Base-by-base conservation (phyloP, 2,329 filamentous ascomycete species). In the Bretziella fagacearum region DNA sequence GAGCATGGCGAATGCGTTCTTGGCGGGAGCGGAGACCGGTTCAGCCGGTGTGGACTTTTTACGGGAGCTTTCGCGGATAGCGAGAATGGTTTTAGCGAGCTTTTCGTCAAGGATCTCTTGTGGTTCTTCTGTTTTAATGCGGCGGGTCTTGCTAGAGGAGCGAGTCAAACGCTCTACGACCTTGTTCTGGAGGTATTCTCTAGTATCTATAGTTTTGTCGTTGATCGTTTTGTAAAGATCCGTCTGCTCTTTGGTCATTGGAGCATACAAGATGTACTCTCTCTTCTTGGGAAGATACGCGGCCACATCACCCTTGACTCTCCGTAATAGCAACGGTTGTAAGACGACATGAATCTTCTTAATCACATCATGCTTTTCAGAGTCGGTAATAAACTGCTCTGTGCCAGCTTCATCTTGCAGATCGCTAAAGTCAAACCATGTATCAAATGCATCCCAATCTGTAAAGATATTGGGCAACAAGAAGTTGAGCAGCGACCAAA, bases 381-480 rank as follows among this genome's bases (percentile, higher is more conserved):
- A 76, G 55, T 93, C 82, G 3, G 80, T 79, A 5, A 93, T 71
- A 44, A 93, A 81, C 37, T 87, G 76, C 43, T 84, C 77, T 1
- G 85, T 81, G 0, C 77, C 79, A 29, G 81, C 71, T 53, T 87
- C 84, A 51, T 96, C 84, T 47, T 93, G 77, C 1, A 98, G 69
- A 6, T 86, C 87, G 0, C 84, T 91, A 56, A 98, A 98, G 60
- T 98, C 89, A 52, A 98, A 98, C 87, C 89, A 96, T 1, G 78
- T 78, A 57, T 95, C 84, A 50, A 98, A 98, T 0, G 84, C 85
- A 40, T 93, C 84, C 60, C 93, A 79, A 55, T 94, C 84, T 39
- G 87, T 85, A 55, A 98, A 98, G 26, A 95, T 87, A 32, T 83
- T 83, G 0, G 89, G 91, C 41, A 96, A 72, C 0, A 98, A 67